Base-by-base conservation (phyloP, 306 rosid species). In the Hippophae tibetana region DNA sequence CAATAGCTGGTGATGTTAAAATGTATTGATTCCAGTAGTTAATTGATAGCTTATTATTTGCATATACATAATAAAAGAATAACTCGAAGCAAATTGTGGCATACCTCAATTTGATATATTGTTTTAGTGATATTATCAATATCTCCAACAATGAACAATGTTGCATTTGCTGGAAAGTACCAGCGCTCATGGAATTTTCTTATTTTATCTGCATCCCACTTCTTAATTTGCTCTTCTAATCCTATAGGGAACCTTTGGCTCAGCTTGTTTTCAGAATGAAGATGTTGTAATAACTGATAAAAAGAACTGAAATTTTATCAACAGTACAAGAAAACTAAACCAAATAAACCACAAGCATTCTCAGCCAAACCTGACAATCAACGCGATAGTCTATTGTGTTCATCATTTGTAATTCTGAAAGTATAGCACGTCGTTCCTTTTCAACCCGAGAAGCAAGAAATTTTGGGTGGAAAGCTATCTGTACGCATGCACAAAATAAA, bases 111-210 rank as follows among this genome's bases (percentile, higher is more conserved):
- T 68, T 92, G 95, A 74, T 67, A 31, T 57, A 85, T 79, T 65
- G 90, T 88, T 80, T 88, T 84, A 58, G 86, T 60, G 79, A 92
- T 82, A 81, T 84, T 75, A 65, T 80, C 88, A 71, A 92, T 74
- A 75, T 92, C 99, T 75, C 99, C 99, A 68, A 92, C 99, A 69
- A 92, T 78, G 83, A 88, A 92, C 61, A 92, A 77, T 64, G 96
- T 92, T 63, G 99, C 93, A 78, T 92, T 92, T 76, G 95, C 99
- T 72, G 99, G 99, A 81, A 85, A 88, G 76, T 92, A 92, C 96
- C 99, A 92, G 45, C 96, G 95, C 81, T 92, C 99, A 44, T 92
- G 99, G 69, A 92, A 92, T 85, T 88, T 92, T 75, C 95, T 82
- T 63, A 92, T 89, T 83, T 88, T 92, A 69, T 92, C 95, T 13